A percentile compares a stretch with the other conserved stretches of the same genome.
Evolutionary conservation across 192 early-diverging fungal species (phyloP).

Genomic region (Funneliformis mosseae): DNA sequence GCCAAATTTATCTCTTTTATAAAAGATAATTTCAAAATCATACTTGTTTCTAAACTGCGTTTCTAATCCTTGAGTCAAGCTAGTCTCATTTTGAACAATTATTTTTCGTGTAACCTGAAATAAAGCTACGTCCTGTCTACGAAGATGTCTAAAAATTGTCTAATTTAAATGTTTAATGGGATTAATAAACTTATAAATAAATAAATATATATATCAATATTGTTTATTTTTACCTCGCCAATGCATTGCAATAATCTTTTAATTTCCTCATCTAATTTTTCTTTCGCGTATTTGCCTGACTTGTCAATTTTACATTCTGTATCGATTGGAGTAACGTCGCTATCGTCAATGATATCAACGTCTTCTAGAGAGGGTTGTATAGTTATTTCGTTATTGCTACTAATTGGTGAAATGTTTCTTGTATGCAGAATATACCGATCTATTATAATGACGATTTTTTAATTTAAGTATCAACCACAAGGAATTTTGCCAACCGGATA

Average conservation of each 20-base stretch:
- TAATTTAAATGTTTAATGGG: not conserved
- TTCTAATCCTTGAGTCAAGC: not conserved
- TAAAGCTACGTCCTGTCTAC: not conserved
- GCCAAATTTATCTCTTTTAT: not conserved
- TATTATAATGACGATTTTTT: not conserved
- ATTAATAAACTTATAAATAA: no score
- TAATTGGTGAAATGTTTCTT: slow-evolving; percentile 6
- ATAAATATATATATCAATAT: no score
- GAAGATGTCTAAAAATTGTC: slow-evolving; percentile 24
- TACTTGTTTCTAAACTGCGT: slow-evolving; percentile 24
- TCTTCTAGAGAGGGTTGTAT: not conserved
- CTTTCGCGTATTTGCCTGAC: not conserved
- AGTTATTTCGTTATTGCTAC: not conserved
- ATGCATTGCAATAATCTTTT: slow-evolving; percentile 27
- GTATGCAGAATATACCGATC: not conserved
- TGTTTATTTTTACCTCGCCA: slow-evolving; percentile 30
- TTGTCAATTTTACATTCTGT: not conserved
- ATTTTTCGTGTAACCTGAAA: slow-evolving; percentile 10
- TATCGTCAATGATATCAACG: not conserved
- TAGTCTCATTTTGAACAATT: slow-evolving; percentile 16
- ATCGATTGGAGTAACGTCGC: not conserved
- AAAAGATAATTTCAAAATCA: not conserved
- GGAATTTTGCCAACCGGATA: no score
- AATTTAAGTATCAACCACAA: no score
- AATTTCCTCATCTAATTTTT: slow-evolving; percentile 17